A percentile compares a stretch with the other conserved stretches of the same genome.
Evolutionary conservation across 306 rosid genomes (phyloP).

Genomic region (Sesbania bispinosa): DNA sequence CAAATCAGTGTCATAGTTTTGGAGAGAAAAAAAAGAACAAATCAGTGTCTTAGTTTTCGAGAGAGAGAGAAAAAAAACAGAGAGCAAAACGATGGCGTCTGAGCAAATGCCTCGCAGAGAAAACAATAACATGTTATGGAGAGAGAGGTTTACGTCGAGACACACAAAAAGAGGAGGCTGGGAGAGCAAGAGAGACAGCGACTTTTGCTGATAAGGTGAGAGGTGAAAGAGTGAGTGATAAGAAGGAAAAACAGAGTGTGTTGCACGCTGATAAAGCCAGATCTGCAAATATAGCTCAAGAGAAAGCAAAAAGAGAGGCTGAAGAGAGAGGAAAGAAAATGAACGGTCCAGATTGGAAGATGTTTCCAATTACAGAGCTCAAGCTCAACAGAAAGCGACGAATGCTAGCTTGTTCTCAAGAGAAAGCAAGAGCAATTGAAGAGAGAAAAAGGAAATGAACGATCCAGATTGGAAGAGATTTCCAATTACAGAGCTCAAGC

Average conservation of each 20-base stretch:
- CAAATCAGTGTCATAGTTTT: neutral
- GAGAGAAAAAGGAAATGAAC: neutral
- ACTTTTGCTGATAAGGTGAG: conserved; percentile 13
- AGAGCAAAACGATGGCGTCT: conserved; percentile 48
- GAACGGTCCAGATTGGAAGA: conserved; percentile 33
- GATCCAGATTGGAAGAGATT: conserved; percentile 36
- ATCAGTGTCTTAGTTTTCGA: neutral
- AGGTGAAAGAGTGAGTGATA: neutral
- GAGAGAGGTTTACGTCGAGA: conserved; percentile 38
- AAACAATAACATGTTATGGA: neutral
- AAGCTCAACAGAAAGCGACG: conserved; percentile 42
- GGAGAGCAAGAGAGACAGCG: conserved; percentile 24
- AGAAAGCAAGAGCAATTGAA: neutral
- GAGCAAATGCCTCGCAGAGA: conserved; percentile 45
- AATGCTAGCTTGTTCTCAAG: conserved; percentile 39
- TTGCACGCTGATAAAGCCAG: conserved; percentile 21
- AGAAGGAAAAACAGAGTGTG: conserved; percentile 23
- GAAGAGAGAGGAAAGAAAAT: conserved; percentile 24
- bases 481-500: conserved; percentile 34
- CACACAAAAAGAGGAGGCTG: conserved; percentile 13
- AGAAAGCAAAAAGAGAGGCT: conserved; percentile 16
- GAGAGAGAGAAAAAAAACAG: neutral
- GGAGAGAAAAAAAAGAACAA: neutral
- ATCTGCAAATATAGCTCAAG: conserved; percentile 7
- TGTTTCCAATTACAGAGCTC: conserved; percentile 33